phyloP scores from a whole-genome alignment of 805 yeast genomes.

The Monosporozyma siamensis region DNA sequence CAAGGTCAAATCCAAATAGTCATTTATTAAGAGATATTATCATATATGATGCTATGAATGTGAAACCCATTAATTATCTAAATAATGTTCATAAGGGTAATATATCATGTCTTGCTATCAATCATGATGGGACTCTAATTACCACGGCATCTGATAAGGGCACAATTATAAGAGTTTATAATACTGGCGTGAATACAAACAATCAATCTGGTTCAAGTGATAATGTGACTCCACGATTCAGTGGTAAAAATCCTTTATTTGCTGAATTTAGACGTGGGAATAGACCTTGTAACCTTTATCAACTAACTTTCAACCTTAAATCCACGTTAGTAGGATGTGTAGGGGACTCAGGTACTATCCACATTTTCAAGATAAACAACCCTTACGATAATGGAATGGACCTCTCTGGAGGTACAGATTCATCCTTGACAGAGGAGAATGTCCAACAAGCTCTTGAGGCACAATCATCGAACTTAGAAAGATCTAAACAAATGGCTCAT shows the following conservation, averaged over 20 bases:
- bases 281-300: constrained; percentile 62
- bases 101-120: constrained; percentile 33
- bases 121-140: constrained; percentile 47
- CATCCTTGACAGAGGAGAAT: constrained; percentile 6
- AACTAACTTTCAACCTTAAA: constrained; percentile 55
- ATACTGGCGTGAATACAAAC: constrained; percentile 38
- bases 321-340: constrained; percentile 66
- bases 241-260: constrained; percentile 14
- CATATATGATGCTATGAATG: constrained; percentile 63
- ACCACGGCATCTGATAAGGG: constrained; percentile 68
- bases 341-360: constrained; percentile 83
- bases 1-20: constrained; percentile 34
- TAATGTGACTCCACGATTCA: constrained; percentile 14
- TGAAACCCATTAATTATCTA: constrained; percentile 56
- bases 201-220: not conserved
- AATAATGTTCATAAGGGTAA: constrained; percentile 27
- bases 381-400: not conserved
- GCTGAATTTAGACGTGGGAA: constrained; percentile 65
- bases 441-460: constrained; percentile 7
- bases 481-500: constrained; percentile 19
- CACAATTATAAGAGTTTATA: constrained; percentile 56
- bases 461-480: constrained; percentile 6
- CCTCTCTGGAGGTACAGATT: not conserved
- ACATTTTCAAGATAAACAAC: constrained; percentile 54
- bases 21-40: constrained; percentile 43